Percentiles rank a stretch among this genome's conserved stretches.
Conservation (phyloP, 2,329 filamentous ascomycete species). For the Tricladium varicosporioides region DNA sequence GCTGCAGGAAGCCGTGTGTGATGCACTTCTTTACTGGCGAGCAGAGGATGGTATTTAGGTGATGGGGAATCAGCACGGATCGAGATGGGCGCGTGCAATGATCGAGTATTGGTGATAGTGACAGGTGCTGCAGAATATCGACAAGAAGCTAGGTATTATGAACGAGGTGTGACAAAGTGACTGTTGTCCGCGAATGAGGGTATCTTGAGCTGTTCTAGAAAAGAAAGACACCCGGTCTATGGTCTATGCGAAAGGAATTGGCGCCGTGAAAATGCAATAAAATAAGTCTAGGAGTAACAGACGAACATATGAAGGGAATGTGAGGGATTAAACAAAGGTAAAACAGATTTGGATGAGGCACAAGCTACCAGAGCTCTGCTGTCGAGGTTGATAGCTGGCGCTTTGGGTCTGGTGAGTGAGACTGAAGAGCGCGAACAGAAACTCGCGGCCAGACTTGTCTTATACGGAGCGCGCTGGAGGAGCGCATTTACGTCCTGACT, state of each 20-base stretch:
- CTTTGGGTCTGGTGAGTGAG: constrained; percentile 30
- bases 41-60: background rate
- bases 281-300: constrained; percentile 15
- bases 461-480: constrained; percentile 18
- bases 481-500: background rate
- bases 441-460: constrained; percentile 13
- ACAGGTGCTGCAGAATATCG: constrained; percentile 9
- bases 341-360: constrained; percentile 23
- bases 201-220: constrained; percentile 21
- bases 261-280: constrained; percentile 14
- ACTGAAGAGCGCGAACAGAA: constrained; percentile 24
- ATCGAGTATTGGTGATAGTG: constrained; percentile 15
- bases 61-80: constrained; percentile 7
- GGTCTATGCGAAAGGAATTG: constrained; percentile 22
- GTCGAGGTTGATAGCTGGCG: constrained; percentile 24
- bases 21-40: constrained; percentile 19
- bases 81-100: constrained; percentile 14
- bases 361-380: constrained; percentile 49
- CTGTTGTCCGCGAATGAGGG: constrained; percentile 18
- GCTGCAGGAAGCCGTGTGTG: constrained; percentile 21
- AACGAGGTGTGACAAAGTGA: constrained; percentile 4
- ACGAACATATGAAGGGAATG: constrained; percentile 6
- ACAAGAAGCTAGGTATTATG: background rate
- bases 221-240: constrained; percentile 27
- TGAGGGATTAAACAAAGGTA: constrained; percentile 22